Evolutionary conservation across 78 protist genomes (phyloP), one percentile per base, ranked within the genome.

Genomic region (Dictyostelium citrinum): DNA sequence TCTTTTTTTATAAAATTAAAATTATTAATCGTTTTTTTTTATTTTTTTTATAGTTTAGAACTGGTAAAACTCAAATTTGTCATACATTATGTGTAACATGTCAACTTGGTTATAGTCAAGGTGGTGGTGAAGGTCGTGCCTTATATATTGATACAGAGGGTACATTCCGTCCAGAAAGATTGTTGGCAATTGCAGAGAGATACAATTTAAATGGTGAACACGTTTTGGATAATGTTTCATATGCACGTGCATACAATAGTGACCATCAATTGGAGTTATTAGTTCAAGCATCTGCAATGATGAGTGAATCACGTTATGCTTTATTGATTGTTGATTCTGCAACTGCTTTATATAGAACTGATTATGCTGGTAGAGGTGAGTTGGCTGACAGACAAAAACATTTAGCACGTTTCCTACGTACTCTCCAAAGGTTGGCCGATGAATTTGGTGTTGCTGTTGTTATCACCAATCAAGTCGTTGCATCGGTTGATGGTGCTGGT

Each of bases 81-180:
- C 99, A 99, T 90, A 98, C 99, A 10, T 96, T 99, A 33, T 98
- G 99, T 60, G 99, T 99, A 31, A 99, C 99, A 31, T 97, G 98
- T 70, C 99, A 98, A 97, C 61, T 97, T 14, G 72, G 91, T 0
- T 20, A 77, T 17, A 80, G 49, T 31, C 91, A 82, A 20, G 99
- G 99, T 64, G 99, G 99, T n/a, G 99, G 97, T 22, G 99, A 98
- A 91, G 99, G 99, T 24, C 97, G 98, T 82, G 99, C 99, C n/a
- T 83, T 99, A 61, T 99, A 98, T 82, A 98, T 99, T 39, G 99
- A 99, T 83, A 99, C 99, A 0, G 99, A 99, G 74, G 99, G 99
- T n/a, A 99, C 99, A 2, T 99, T 99, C 95, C 97, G 99, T 9
- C 99, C 99, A 12, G 99, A 99, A 83, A 84, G 99, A 10, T 88